A percentile compares a stretch with the other conserved stretches of the same genome.
phyloP scores from a whole-genome alignment of 2,329 filamentous ascomycete genomes.

The Fusarium heterosporum region DNA sequence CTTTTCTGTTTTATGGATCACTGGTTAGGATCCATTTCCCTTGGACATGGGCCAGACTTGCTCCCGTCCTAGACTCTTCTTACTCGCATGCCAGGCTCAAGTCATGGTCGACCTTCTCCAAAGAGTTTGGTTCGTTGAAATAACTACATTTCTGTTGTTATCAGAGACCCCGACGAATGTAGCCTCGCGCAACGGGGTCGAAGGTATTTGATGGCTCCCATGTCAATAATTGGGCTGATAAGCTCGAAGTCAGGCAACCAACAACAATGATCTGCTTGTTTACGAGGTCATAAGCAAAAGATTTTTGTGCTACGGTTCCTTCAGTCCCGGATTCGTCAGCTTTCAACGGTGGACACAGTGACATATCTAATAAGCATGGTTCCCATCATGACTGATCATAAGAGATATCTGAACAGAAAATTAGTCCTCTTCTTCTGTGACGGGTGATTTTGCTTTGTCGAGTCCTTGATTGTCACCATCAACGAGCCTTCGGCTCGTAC shows the following conservation, averaged over 20 bases:
- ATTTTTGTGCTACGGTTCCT: neutral
- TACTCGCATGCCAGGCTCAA: conserved; percentile 1
- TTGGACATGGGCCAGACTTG: conserved; percentile 1
- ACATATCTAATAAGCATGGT: neutral
- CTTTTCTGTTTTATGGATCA: conserved; percentile 25
- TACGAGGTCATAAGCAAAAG: neutral
- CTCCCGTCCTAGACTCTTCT: neutral
- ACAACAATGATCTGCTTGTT: neutral
- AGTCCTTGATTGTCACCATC: conserved; percentile 6
- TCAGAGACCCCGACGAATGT: neutral
- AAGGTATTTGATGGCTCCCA: conserved; percentile 14
- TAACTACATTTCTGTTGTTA: conserved; percentile 4
- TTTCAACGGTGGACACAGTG: neutral
- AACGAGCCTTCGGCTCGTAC: conserved; percentile 9
- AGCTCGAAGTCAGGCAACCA: conserved; percentile 6
- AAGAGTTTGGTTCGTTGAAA: conserved; percentile 13
- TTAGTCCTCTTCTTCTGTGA: neutral
- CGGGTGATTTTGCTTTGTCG: conserved; percentile 11
- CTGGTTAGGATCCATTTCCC: neutral
- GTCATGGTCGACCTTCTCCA: conserved; percentile 12
- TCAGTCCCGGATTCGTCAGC: neutral
- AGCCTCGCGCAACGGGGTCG: neutral
- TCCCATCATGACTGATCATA: conserved; percentile 8
- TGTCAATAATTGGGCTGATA: conserved; percentile 15
- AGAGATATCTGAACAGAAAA: neutral